These are phyloP conservation scores for Astragalus membranaceus DNA, from an alignment of 306 rosid genomes.

Conservation along the genomic window DNA sequence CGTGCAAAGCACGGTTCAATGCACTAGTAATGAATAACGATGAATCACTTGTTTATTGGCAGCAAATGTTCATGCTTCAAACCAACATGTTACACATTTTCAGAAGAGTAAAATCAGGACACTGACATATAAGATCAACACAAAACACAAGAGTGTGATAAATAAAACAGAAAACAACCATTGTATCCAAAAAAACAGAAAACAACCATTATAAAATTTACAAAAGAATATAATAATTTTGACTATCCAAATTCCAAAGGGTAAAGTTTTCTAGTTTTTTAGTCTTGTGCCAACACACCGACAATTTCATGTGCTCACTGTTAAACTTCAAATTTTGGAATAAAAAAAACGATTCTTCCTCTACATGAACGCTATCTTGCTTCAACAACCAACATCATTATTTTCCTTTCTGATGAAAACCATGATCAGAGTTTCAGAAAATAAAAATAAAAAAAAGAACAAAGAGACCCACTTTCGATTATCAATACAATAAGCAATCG, in stretches of 20 bases:
- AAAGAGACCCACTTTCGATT: slow-evolving; percentile 20
- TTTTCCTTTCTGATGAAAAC: not conserved
- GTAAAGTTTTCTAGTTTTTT: not conserved
- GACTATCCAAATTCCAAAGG: not conserved
- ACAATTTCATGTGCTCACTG: slow-evolving; percentile 17
- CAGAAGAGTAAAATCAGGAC: slow-evolving; percentile 1
- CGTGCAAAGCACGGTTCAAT: no score
- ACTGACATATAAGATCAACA: slow-evolving; percentile 5
- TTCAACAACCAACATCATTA: slow-evolving; percentile 25
- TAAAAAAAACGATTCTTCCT: slow-evolving; percentile 8
- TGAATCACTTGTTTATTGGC: no score
- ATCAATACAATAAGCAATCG: slow-evolving; percentile 9
- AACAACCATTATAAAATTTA: not conserved
- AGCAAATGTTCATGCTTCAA: slow-evolving; percentile 9
- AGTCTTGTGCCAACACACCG: slow-evolving; percentile 18
- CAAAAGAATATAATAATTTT: not conserved
- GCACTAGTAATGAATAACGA: not conserved
- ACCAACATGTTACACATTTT: slow-evolving; percentile 1
- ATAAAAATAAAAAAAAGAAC: not conserved
- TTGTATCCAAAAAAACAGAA: no score
- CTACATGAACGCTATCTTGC: slow-evolving; percentile 14
- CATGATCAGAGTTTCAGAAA: not conserved
- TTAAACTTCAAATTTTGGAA: slow-evolving; percentile 20
- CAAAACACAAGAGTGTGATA: not conserved
- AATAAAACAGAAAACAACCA: not conserved